Evolutionary conservation across 2,329 filamentous ascomycete species (phyloP).

Genomic region (Rhynchosporium agropyri): DNA sequence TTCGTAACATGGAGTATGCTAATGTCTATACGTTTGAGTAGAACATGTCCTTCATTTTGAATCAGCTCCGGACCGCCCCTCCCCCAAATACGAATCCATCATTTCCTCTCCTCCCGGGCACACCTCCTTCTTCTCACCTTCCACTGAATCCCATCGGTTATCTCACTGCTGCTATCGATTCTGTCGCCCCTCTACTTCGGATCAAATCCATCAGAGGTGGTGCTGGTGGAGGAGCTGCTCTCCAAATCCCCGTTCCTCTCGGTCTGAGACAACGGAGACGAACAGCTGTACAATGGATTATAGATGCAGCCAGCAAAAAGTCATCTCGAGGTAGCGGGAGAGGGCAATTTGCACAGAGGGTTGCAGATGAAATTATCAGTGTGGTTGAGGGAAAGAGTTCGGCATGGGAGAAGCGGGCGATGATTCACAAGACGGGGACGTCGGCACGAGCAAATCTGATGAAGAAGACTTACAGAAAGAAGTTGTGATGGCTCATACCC

Average conservation of each 20-base stretch:
- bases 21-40: conserved; percentile 44
- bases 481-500: conserved; percentile 37
- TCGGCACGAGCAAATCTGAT: conserved; percentile 72
- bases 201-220: conserved; percentile 76
- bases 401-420: conserved; percentile 81
- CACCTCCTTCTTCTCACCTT: conserved; percentile 76
- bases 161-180: conserved; percentile 88
- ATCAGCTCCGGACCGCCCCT: conserved; percentile 79
- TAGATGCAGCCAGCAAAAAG: conserved; percentile 80
- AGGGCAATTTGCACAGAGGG: conserved; percentile 71
- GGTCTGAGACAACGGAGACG: conserved; percentile 74
- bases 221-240: conserved; percentile 80
- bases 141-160: conserved; percentile 89
- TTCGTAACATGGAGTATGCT: conserved; percentile 1
- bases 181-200: conserved; percentile 83
- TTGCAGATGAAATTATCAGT: conserved; percentile 84
- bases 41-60: conserved; percentile 85
- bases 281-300: conserved; percentile 83
- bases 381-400: conserved; percentile 83
- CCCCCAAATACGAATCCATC: conserved; percentile 74
- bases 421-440: conserved; percentile 80
- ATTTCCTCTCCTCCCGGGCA: conserved; percentile 73
- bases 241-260: conserved; percentile 82
- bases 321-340: conserved; percentile 71
- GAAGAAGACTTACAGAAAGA: conserved; percentile 42